Conservation (phyloP, 192 early-diverging fungal species). For the Entophlyctis luteolus region DNA sequence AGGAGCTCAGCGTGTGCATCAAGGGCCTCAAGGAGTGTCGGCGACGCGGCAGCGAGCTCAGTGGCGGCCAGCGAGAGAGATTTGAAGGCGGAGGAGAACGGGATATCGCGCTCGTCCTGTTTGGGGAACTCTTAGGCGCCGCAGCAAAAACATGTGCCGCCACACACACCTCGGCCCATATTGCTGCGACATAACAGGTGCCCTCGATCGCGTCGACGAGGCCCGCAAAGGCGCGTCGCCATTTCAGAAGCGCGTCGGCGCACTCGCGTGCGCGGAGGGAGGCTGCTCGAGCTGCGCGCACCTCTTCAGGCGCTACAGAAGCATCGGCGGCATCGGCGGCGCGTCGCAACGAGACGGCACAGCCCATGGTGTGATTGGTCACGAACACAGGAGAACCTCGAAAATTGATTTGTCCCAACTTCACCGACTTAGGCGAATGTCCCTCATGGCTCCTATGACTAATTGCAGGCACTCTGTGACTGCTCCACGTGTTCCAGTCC, state of each 20-base stretch:
- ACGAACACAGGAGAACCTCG: too few species aligned
- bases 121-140: not conserved
- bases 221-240: not conserved
- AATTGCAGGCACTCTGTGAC: too few species aligned
- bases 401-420: too few species aligned
- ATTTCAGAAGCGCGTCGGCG: not conserved
- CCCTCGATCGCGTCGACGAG: slow-evolving; percentile 17
- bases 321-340: not conserved
- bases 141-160: not conserved
- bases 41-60: slow-evolving; percentile 10
- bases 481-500: too few species aligned
- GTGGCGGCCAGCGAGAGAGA: slow-evolving; percentile 3
- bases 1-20: not conserved
- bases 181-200: not conserved
- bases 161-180: slow-evolving; percentile 23
- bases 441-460: too few species aligned
- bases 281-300: not conserved
- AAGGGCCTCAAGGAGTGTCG: slow-evolving; percentile 6
- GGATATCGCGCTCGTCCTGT: slow-evolving; percentile 23
- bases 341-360: too few species aligned
- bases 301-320: not conserved
- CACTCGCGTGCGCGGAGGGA: not conserved
- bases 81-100: slow-evolving; percentile 23
- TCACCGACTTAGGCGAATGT: too few species aligned
- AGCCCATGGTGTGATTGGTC: too few species aligned